Conservation (phyloP, 129 eudicot genomes). For the Logfia minima region DNA sequence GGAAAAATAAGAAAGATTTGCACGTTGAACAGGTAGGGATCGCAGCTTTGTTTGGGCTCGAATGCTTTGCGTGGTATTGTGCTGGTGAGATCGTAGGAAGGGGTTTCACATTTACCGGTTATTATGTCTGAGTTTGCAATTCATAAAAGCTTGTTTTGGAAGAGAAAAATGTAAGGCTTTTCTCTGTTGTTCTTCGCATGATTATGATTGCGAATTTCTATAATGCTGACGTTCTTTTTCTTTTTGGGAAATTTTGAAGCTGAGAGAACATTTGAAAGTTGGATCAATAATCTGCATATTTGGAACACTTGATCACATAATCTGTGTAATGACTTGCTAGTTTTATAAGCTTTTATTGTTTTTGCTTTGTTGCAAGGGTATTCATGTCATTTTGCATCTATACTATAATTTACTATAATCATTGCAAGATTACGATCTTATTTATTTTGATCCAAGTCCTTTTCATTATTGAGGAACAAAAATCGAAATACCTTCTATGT, state of each 20-base stretch:
- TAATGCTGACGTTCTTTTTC: constrained; percentile 18
- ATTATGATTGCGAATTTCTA: constrained; percentile 14
- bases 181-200: not conserved
- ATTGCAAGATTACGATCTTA: not conserved
- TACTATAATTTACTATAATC: not conserved
- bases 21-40: constrained; percentile 75
- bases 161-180: constrained; percentile 22
- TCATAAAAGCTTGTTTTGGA: constrained; percentile 19
- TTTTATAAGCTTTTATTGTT: constrained; percentile 7
- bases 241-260: constrained; percentile 34
- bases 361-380: constrained; percentile 6
- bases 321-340: constrained; percentile 33
- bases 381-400: not conserved
- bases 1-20: constrained; percentile 69
- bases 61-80: constrained; percentile 84
- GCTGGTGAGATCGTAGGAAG: constrained; percentile 87
- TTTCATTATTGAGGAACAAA: not conserved
- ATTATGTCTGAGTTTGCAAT: constrained; percentile 45
- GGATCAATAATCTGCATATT: constrained; percentile 23
- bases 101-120: constrained; percentile 78
- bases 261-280: constrained; percentile 38
- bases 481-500: too few species aligned
- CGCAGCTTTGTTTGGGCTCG: constrained; percentile 68
- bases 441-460: not conserved
- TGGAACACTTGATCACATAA: constrained; percentile 14